Evolutionary conservation across 352 stramenopile genomes (phyloP).

Genomic region (Phytophthora niederhauseri): DNA sequence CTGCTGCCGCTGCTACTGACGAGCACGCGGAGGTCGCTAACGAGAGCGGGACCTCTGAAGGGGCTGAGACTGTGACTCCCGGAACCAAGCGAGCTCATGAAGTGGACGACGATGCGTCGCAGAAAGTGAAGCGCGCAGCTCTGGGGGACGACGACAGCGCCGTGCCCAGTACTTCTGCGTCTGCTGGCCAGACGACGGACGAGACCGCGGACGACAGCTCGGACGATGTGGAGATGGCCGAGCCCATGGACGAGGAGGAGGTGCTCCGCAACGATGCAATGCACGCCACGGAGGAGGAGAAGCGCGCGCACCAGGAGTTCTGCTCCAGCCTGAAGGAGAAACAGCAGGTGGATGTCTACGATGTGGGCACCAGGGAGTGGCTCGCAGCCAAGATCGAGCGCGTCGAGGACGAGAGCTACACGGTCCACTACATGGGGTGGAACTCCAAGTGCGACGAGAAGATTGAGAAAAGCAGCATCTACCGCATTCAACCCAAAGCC

Average conservation of each 20-base stretch:
- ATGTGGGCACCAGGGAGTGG: conserved; percentile 55
- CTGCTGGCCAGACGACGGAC: conserved; percentile 28
- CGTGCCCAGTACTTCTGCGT: conserved; percentile 18
- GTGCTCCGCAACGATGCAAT: conserved; percentile 18
- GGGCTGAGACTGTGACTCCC: not conserved
- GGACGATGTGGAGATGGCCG: conserved; percentile 43
- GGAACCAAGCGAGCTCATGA: conserved; percentile 30
- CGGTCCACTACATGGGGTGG: conserved; percentile 75
- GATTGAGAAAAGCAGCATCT: conserved; percentile 34
- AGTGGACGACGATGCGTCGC: not conserved
- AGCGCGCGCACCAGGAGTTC: conserved; percentile 37
- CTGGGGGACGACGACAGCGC: conserved; percentile 2
- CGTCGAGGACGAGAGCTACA: conserved; percentile 35
- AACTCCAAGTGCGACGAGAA: conserved; percentile 62
- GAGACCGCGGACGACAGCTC: conserved; percentile 39
- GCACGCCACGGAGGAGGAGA: conserved; percentile 25
- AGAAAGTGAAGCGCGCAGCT: conserved; percentile 32
- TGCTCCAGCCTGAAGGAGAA: conserved; percentile 35
- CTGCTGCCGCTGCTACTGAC: not conserved
- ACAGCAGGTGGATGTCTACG: conserved; percentile 67
- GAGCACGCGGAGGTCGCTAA: not conserved
- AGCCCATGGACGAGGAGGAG: conserved; percentile 25
- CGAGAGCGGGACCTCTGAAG: not conserved
- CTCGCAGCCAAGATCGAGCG: conserved; percentile 61
- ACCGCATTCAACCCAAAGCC: conserved; percentile 51